A percentile compares a stretch with the other conserved stretches of the same genome.
phyloP scores from a whole-genome alignment of 1,139 yeast genomes.

The Pneumocystis canis region DNA sequence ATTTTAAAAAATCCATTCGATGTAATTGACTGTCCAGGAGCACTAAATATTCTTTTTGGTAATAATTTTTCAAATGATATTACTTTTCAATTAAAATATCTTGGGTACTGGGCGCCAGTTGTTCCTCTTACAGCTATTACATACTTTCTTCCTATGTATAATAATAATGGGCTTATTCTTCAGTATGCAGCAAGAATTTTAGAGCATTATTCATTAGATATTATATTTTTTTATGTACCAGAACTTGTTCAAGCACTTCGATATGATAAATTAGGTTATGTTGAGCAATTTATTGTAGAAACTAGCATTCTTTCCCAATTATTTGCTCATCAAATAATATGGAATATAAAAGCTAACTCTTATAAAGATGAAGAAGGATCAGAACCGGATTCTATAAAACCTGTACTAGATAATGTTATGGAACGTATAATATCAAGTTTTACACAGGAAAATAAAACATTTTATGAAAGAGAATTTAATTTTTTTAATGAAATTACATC shows the following conservation, averaged over 20 bases:
- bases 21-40: slow-evolving; percentile 48
- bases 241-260: slow-evolving; percentile 89
- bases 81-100: slow-evolving; percentile 17
- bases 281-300: slow-evolving; percentile 75
- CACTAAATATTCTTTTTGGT: slow-evolving; percentile 44
- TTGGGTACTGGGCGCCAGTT: slow-evolving; percentile 61
- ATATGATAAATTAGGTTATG: slow-evolving; percentile 70
- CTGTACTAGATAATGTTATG: slow-evolving; percentile 62
- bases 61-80: slow-evolving; percentile 18
- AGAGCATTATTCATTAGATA: slow-evolving; percentile 72
- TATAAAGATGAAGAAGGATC: slow-evolving; percentile 73
- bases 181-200: slow-evolving; percentile 87
- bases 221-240: slow-evolving; percentile 92
- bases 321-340: slow-evolving; percentile 93
- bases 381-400: slow-evolving; percentile 70
- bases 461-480: slow-evolving; percentile 69
- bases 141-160: slow-evolving; percentile 63
- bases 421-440: slow-evolving; percentile 51
- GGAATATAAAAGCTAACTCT: slow-evolving; percentile 94
- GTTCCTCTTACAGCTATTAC: slow-evolving; percentile 80
- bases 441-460: slow-evolving; percentile 43
- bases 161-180: slow-evolving; percentile 49
- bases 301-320: slow-evolving; percentile 82
- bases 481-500: slow-evolving; percentile 86
- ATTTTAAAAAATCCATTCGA: slow-evolving; percentile 44